These are phyloP conservation scores for Coniochaeta ligniaria DNA, from an alignment of 2,329 filamentous ascomycete genomes.

Conservation along the genomic window DNA sequence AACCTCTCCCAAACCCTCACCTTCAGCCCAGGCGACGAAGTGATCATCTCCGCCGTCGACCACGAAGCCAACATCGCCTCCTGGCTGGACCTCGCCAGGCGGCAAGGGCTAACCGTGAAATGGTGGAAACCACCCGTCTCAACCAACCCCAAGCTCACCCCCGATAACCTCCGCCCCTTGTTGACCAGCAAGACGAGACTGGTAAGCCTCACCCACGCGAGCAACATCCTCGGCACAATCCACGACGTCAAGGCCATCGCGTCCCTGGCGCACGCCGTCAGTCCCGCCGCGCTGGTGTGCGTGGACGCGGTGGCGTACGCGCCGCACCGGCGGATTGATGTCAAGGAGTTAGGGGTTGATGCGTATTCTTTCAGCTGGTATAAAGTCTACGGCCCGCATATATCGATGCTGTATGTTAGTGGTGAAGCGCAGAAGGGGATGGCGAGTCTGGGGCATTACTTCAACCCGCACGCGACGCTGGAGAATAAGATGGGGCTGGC, in stretches of 20 bases:
- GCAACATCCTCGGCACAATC: constrained; percentile 67
- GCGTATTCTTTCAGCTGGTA: constrained; percentile 80
- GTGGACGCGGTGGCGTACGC: constrained; percentile 75
- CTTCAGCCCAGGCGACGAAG: constrained; percentile 52
- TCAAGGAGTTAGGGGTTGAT: constrained; percentile 61
- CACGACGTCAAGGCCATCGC: constrained; percentile 53
- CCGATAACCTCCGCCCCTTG: constrained; percentile 48
- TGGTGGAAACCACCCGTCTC: constrained; percentile 53
- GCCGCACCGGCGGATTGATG: constrained; percentile 64
- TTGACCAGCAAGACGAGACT: constrained; percentile 59
- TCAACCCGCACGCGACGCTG: constrained; percentile 53
- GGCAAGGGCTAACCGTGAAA: constrained; percentile 53
- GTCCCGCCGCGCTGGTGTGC: constrained; percentile 52
- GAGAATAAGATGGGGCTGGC: constrained; percentile 63
- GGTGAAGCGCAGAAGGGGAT: constrained; percentile 47
- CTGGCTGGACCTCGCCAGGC: constrained; percentile 62
- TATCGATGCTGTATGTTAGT: constrained; percentile 63
- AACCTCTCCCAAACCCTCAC: constrained; percentile 55
- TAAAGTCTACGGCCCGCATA: constrained; percentile 72
- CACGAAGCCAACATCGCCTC: constrained; percentile 73
- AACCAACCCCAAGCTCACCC: constrained; percentile 51
- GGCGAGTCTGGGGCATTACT: constrained; percentile 55
- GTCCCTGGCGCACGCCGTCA: constrained; percentile 38
- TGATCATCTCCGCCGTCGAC: constrained; percentile 65
- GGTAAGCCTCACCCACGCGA: constrained; percentile 66